These are phyloP conservation scores for Avena eriantha DNA, from an alignment of 176 grass and related monocot genomes.

Conservation along the genomic window DNA sequence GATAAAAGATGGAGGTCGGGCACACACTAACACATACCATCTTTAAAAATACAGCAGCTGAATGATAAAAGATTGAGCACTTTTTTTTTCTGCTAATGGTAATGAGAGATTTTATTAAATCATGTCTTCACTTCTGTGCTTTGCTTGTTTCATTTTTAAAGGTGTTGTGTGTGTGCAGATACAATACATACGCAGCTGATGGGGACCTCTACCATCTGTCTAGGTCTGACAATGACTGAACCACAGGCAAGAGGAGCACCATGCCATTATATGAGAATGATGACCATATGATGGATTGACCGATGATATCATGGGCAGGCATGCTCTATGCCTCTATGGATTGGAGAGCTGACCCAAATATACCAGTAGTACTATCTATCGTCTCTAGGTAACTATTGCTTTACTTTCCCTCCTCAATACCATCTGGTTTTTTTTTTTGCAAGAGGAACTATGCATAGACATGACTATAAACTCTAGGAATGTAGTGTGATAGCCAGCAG, in stretches of 20 bases:
- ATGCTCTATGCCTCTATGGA: not conserved
- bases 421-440: slow-evolving; percentile 17
- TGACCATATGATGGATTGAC: slow-evolving; percentile 47
- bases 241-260: not conserved
- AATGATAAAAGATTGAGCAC: not conserved
- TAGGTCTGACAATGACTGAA: slow-evolving; percentile 15
- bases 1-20: too few relatives aligned
- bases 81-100: not conserved
- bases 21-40: too few relatives aligned
- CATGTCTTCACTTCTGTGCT: not conserved
- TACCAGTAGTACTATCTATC: not conserved
- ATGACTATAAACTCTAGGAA: not conserved
- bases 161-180: not conserved
- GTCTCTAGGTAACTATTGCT: not conserved
- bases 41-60: not conserved
- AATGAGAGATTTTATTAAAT: slow-evolving; percentile 4
- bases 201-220: not conserved
- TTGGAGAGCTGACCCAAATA: not conserved
- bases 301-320: not conserved
- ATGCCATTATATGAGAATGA: slow-evolving; percentile 49
- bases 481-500: not conserved
- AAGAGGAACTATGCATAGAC: not conserved
- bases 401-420: slow-evolving; percentile 29
- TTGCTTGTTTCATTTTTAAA: slow-evolving; percentile 18
- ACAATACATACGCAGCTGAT: not conserved